These are phyloP conservation scores for Juglanconis sp. DNA, from an alignment of 2,329 filamentous ascomycete genomes.

Conservation along the genomic window DNA sequence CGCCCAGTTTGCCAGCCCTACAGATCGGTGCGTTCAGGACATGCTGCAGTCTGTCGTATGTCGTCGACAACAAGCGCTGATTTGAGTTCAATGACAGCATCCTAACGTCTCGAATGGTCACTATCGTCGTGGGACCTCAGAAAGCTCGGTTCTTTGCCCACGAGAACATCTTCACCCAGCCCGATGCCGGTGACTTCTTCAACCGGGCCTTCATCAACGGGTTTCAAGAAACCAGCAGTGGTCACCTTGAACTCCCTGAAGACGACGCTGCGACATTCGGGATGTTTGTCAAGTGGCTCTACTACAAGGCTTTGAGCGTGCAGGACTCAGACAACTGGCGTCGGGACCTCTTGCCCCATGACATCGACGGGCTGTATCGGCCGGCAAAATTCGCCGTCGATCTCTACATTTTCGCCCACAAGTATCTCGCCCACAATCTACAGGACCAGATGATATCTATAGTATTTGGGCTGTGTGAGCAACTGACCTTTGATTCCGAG, in stretches of 20 bases:
- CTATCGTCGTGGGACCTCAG: neutral
- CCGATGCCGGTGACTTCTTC: neutral
- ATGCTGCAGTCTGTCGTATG: no score
- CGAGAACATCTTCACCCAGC: neutral
- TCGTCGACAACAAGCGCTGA: no score
- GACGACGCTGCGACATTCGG: conserved; percentile 27
- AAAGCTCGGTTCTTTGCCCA: neutral
- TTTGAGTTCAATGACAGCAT: no score
- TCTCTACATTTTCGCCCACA: neutral
- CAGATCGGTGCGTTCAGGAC: no score
- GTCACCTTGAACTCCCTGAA: conserved; percentile 25
- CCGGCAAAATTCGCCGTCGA: neutral
- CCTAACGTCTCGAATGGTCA: neutral
- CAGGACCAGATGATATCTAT: neutral
- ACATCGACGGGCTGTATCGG: no score
- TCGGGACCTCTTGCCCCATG: no score
- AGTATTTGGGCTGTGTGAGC: no score
- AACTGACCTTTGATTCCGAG: no score
- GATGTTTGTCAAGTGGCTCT: conserved; percentile 30
- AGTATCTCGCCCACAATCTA: neutral
- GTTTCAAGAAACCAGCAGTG: neutral
- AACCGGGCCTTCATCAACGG: neutral
- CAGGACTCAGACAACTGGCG: no score
- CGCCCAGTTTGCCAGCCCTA: no score
- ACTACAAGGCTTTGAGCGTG: conserved; percentile 11